These are phyloP conservation scores for Aspergillus heteromorphus DNA, from an alignment of 495 filamentous ascomycete genomes.

Conservation along the genomic window DNA sequence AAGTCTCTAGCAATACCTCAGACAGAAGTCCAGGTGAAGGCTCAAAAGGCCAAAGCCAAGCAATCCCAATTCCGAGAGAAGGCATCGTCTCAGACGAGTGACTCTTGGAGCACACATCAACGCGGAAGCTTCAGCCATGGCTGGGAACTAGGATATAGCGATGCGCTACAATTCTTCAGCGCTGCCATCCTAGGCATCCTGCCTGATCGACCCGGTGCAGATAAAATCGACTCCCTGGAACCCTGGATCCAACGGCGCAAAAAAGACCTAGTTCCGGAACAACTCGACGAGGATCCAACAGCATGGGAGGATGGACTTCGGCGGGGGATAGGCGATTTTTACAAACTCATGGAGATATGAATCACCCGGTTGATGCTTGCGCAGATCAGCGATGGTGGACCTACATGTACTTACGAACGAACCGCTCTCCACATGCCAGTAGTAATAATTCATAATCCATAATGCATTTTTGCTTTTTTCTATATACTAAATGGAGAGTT, in stretches of 20 bases:
- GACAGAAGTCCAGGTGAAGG: conserved; percentile 18
- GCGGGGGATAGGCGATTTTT: conserved; percentile 39
- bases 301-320: conserved; percentile 51
- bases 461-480: too few relatives aligned
- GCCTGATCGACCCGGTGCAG: conserved; percentile 14
- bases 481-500: too few relatives aligned
- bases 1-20: conserved; percentile 22
- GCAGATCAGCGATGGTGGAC: not conserved
- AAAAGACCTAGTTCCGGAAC: conserved; percentile 38
- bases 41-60: conserved; percentile 13
- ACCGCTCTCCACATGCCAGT: too few relatives aligned
- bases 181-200: conserved; percentile 18
- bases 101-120: conserved; percentile 46
- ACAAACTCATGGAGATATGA: conserved; percentile 23
- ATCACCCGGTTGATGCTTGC: not conserved
- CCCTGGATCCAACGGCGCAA: conserved; percentile 51
- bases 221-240: conserved; percentile 50
- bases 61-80: conserved; percentile 22
- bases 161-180: conserved; percentile 45
- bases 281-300: conserved; percentile 32
- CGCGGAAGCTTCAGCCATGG: conserved; percentile 46
- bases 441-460: too few relatives aligned
- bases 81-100: conserved; percentile 28
- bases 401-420: too few relatives aligned
- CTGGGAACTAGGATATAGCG: conserved; percentile 48